Evolutionary conservation across 2,329 filamentous ascomycete species (phyloP).

Genomic region (Fusarium circinatum): DNA sequence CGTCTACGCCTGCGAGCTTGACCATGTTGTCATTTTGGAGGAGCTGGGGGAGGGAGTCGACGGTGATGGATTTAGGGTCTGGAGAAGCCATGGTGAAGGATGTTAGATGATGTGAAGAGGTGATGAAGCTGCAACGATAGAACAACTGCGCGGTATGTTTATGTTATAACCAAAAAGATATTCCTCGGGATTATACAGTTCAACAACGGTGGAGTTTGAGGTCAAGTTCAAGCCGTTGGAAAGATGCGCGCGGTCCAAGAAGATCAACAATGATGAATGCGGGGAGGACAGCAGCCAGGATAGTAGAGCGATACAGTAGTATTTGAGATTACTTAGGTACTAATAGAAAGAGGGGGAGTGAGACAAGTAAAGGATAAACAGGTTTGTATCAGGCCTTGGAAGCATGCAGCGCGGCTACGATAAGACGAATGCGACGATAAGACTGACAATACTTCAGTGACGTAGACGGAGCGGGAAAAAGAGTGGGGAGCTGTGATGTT

Average conservation of each 20-base stretch:
- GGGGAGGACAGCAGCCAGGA: background rate
- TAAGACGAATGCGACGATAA: constrained; percentile 39
- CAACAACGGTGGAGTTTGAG: background rate
- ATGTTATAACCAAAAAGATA: background rate
- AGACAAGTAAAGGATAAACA: constrained; percentile 9
- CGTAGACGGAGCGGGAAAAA: constrained; percentile 22
- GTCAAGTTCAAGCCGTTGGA: background rate
- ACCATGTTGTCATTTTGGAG: constrained; percentile 79
- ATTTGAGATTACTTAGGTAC: background rate
- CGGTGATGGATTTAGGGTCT: constrained; percentile 59
- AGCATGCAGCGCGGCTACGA: constrained; percentile 41
- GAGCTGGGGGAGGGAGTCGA: constrained; percentile 71
- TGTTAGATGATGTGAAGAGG: background rate
- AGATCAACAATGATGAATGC: background rate
- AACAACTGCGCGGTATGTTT: constrained; percentile 1
- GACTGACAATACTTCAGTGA: constrained; percentile 39
- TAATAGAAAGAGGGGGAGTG: background rate
- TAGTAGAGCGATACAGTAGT: background rate
- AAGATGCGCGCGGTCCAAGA: constrained; percentile 9
- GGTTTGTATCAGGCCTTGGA: background rate
- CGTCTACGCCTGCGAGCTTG: constrained; percentile 88
- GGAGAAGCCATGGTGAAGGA: constrained; percentile 41
- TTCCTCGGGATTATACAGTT: background rate
- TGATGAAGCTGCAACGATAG: background rate
- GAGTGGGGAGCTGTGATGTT: constrained; percentile 16